A percentile compares a stretch with the other conserved stretches of the same genome.
Evolutionary conservation across 179 eudicot genomes (phyloP).

Genomic region (Dionaea muscipula): DNA sequence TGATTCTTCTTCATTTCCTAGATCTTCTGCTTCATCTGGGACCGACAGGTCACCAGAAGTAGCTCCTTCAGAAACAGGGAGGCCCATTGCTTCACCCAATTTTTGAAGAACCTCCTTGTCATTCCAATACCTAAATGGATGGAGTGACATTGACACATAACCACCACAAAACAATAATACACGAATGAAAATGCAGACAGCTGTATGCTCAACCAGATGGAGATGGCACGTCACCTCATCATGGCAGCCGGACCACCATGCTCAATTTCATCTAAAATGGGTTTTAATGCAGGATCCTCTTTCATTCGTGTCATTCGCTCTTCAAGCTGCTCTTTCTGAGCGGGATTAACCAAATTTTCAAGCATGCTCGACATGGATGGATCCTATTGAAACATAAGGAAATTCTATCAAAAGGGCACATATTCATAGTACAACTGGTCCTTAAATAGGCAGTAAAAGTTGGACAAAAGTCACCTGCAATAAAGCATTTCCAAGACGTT

Average conservation of each 20-base stretch:
- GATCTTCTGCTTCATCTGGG: slow-evolving; percentile 60
- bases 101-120: slow-evolving; percentile 82
- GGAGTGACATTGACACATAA: background rate
- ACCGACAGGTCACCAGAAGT: slow-evolving; percentile 42
- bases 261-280: slow-evolving; percentile 93
- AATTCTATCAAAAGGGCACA: background rate
- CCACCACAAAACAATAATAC: too few species aligned
- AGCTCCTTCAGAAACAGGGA: slow-evolving; percentile 56
- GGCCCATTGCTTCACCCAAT: slow-evolving; percentile 98
- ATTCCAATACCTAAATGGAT: slow-evolving; percentile 73
- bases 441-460: background rate
- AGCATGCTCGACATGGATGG: slow-evolving; percentile 97
- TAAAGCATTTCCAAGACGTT: slow-evolving; percentile 84
- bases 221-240: slow-evolving; percentile 54
- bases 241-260: slow-evolving; percentile 94
- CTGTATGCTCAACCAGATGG: too few species aligned
- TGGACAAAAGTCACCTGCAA: slow-evolving; percentile 57
- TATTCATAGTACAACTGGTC: background rate
- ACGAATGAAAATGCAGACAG: too few species aligned
- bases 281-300: slow-evolving; percentile 87
- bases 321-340: slow-evolving; percentile 68
- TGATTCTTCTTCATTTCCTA: slow-evolving; percentile 79
- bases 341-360: slow-evolving; percentile 74
- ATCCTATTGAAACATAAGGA: slow-evolving; percentile 38
- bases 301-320: slow-evolving; percentile 83